phyloP scores from a whole-genome alignment of 306 rosid genomes.

The Ormosia emarginata region DNA sequence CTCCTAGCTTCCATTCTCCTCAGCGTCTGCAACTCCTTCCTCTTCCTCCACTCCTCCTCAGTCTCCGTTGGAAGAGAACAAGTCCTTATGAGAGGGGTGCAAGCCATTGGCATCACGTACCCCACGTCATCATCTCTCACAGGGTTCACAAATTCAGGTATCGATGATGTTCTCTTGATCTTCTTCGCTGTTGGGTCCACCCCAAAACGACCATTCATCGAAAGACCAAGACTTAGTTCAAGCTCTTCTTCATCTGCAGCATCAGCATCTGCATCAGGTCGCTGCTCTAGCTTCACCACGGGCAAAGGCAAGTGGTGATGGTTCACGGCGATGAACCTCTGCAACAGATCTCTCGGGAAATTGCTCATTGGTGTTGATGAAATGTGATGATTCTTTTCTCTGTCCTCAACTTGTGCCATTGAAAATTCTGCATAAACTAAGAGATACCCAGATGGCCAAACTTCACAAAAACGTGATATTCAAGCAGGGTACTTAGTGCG shows the following conservation, averaged over 20 bases:
- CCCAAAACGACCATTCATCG: slow-evolving; percentile 78
- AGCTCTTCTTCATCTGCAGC: slow-evolving; percentile 31
- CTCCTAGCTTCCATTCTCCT: slow-evolving; percentile 71
- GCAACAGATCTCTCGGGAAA: slow-evolving; percentile 47
- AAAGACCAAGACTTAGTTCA: slow-evolving; percentile 73
- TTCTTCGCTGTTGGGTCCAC: slow-evolving; percentile 62
- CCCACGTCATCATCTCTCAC: slow-evolving; percentile 22
- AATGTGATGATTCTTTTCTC: slow-evolving; percentile 10
- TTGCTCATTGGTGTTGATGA: slow-evolving; percentile 16
- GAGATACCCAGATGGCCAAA: neutral
- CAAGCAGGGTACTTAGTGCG: neutral
- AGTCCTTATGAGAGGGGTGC: slow-evolving; percentile 39
- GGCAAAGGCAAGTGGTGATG: slow-evolving; percentile 17
- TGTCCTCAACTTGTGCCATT: slow-evolving; percentile 47
- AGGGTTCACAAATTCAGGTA: slow-evolving; percentile 40
- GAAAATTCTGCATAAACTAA: neutral
- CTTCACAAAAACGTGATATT: neutral
- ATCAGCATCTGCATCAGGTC: neutral
- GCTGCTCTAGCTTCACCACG: slow-evolving; percentile 15
- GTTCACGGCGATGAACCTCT: slow-evolving; percentile 30
- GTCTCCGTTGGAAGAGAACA: slow-evolving; percentile 71
- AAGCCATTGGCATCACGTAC: neutral
- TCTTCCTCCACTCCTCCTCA: slow-evolving; percentile 63
- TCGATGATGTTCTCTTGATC: slow-evolving; percentile 53
- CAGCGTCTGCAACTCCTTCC: slow-evolving; percentile 75